Base-by-base conservation (phyloP, 257 asterid genomes). In the Ocimum tenuiflorum region DNA sequence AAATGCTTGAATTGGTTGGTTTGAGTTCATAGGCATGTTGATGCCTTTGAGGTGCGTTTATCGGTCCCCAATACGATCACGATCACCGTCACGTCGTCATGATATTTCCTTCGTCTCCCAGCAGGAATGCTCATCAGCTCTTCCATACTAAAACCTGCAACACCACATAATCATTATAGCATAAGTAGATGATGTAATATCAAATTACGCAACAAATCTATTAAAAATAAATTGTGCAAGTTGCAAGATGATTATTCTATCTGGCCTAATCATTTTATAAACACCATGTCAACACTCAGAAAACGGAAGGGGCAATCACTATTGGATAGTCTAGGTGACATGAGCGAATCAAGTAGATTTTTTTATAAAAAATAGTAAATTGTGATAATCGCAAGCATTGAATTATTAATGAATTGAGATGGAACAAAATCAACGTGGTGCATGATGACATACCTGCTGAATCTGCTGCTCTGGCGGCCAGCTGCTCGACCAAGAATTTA, bases 51-150 rank as follows among this genome's bases (percentile, higher is more conserved):
- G 59, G 96, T 87, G 71, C 96, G 88, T 77, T 89, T 85, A 59
- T 83, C 80, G 65, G 88, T 80, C 55, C 97, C 97, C 24, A 92
- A 78, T 8, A 86, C 78, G 8, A 92, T 79, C 36, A 92, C 99
- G 11, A 92, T 87, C 7, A 84, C 97, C 4, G 98, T 87, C 3
- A 89, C 88, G 55, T 92, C 98, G n/a, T 92, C 97, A 0, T 92
- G 99, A 72, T 92, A 92, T 72, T 86, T 87, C 43, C 99, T 77
- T 36, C 97, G 80, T 63, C 95, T 84, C 62, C 97, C 99, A 63
- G 94, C 97, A 23, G 99, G 99, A 69, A 89, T 77, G 47, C 84
- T 87, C 95, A 81, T 83, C 78, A 92, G 77, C 82, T 92, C 99
- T 68, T 89, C 95, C 82, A 80, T 78, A 29, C 94, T 92, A 60